Evolutionary conservation across 2,329 filamentous ascomycete genomes (phyloP).

Genomic region (Fusarium coffeatum): DNA sequence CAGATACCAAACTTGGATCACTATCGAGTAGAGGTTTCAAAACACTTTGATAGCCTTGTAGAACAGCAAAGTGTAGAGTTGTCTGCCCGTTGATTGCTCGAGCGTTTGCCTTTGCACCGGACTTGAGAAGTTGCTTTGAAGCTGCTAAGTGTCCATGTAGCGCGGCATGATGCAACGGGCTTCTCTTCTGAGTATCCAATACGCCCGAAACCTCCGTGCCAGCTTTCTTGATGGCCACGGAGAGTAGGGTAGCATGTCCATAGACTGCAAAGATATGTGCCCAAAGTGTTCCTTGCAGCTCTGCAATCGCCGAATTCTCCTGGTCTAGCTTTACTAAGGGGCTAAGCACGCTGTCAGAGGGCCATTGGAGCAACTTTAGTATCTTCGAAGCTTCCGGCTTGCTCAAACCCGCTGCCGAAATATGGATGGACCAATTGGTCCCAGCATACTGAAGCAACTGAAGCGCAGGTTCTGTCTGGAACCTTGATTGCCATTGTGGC

Average conservation of each 20-base stretch:
- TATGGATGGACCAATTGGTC: neutral
- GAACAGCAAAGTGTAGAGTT: neutral
- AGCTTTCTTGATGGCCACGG: neutral
- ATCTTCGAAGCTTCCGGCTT: conserved; percentile 4
- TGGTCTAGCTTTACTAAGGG: neutral
- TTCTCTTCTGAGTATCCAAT: neutral
- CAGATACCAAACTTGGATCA: neutral
- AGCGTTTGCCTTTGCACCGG: neutral
- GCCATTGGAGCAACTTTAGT: conserved; percentile 1
- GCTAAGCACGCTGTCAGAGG: neutral
- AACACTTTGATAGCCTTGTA: conserved; percentile 1
- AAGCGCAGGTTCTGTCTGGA: neutral
- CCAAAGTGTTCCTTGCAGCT: neutral
- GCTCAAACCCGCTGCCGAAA: neutral
- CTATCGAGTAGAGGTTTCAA: conserved; percentile 3
- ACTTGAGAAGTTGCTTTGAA: conserved; percentile 7
- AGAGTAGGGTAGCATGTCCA: neutral
- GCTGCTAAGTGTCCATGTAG: neutral
- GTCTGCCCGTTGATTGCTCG: neutral
- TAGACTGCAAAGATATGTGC: neutral
- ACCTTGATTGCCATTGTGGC: neutral
- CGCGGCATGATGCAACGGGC: neutral
- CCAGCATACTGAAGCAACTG: neutral
- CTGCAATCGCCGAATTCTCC: neutral
- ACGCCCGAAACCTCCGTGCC: neutral